Evolutionary conservation across 805 yeast species (phyloP).

Genomic region (Metschnikowia chrysomelidarum): DNA sequence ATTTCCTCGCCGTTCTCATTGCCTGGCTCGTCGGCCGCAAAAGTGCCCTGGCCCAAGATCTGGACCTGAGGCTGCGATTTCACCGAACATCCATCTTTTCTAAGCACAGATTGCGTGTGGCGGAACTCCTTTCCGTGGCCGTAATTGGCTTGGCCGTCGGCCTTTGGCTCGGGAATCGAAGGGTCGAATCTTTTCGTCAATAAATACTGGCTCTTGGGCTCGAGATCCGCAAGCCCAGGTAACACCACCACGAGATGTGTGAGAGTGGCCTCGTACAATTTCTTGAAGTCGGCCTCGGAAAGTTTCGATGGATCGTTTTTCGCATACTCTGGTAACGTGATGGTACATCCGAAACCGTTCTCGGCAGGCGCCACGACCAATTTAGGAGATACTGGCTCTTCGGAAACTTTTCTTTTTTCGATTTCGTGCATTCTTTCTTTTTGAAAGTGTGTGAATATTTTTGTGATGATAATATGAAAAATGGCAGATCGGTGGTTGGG

Average conservation of each 20-base stretch:
- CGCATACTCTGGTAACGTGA: conserved; percentile 63
- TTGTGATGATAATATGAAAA: not conserved
- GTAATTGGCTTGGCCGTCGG: conserved; percentile 50
- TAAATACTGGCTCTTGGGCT: conserved; percentile 73
- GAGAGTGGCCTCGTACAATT: conserved; percentile 62
- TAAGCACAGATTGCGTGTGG: conserved; percentile 57
- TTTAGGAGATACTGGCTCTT: too few relatives aligned
- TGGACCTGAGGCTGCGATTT: conserved; percentile 88
- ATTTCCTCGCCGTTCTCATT: conserved; percentile 61
- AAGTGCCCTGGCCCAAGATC: conserved; percentile 79
- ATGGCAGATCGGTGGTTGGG: not conserved
- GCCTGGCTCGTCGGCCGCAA: conserved; percentile 53
- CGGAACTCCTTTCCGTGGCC: conserved; percentile 80
- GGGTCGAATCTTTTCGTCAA: conserved; percentile 81
- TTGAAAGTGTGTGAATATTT: not conserved
- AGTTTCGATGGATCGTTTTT: conserved; percentile 68
- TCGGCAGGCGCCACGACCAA: conserved; percentile 12
- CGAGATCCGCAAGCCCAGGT: conserved; percentile 64
- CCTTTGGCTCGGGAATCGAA: conserved; percentile 44
- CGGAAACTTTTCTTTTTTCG: too few relatives aligned
- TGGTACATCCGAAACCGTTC: conserved; percentile 59
- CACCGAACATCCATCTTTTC: conserved; percentile 77
- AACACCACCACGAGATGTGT: conserved; percentile 70
- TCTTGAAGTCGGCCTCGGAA: conserved; percentile 61
- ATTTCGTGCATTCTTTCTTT: not conserved